Evolutionary conservation across 495 filamentous ascomycete genomes (phyloP), one percentile per base, ranked within the genome.

Genomic region (Penicillium mononematosum): DNA sequence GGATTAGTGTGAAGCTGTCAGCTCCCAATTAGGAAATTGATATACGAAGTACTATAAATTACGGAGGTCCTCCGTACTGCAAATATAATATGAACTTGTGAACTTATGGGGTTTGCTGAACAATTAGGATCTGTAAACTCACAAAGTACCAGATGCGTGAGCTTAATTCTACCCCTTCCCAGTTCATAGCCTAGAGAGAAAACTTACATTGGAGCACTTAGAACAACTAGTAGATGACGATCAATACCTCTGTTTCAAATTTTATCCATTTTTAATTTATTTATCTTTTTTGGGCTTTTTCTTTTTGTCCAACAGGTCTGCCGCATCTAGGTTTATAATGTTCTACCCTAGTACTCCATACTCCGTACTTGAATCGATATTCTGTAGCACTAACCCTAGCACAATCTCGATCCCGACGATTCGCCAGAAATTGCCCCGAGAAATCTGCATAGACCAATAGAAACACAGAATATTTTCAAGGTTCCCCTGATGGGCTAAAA

Each of bases 401-500:
- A 16, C 24, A 50, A 9, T 50, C 12, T 14, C 20, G 3, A 50
- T 36, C 17, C 6, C 11, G 17, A 41, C 39, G 10, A 43, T 22
- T 45, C 27, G n/a, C 10, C 19, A 54, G 9, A 6, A 24, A 54
- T 24, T 36, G 0, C 31, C 17, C 42, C 27, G 16, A 14, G 24
- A 41, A 29, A 12, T 10, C n/a, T 16, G n/a, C 9, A 11, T n/a
- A 8, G 34, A 39, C 20, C 22, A 42, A 52, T 41, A 19, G 24
- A 52, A 52, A 39, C 31, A 34, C 10, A 31, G 29, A 31, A 12
- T 31, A 9, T 9, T 6, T 5, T 19, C 41, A 48, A 8, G 25
- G 6, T 41, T 51, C 51, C 29, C 51, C 51, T 53, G 43, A 17
- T 29, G 45, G n/a, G 32, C 53, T 55, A 55, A 55, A 55, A 29